phyloP scores from a whole-genome alignment of 2,329 filamentous ascomycete species.

The Phyllosticta citrichinensis region DNA sequence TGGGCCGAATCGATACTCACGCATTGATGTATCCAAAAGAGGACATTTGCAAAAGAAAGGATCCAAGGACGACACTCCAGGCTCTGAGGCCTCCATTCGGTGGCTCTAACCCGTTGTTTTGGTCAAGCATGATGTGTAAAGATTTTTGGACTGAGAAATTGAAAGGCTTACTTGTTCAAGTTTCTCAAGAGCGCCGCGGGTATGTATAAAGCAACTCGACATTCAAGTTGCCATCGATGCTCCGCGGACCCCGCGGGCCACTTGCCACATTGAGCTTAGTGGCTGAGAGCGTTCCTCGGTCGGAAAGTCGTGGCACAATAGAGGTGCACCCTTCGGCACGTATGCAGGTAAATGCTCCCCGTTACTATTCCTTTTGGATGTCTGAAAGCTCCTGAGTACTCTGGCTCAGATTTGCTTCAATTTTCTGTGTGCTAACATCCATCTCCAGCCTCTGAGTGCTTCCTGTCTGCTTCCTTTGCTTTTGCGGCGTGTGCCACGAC shows the following conservation, averaged over 20 bases:
- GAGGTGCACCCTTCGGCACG: no score
- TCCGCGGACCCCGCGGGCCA: background rate
- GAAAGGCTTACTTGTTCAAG: background rate
- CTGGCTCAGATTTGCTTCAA: no score
- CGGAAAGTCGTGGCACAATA: no score
- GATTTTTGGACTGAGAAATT: background rate
- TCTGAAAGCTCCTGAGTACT: no score
- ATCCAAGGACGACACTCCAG: conserved; percentile 6
- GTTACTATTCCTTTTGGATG: no score
- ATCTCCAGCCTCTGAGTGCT: no score
- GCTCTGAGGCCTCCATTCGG: conserved; percentile 8
- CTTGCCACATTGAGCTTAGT: no score
- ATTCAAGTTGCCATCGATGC: background rate
- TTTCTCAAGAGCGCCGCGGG: background rate
- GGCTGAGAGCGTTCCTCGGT: no score
- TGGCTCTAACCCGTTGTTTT: conserved; percentile 1
- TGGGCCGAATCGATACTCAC: conserved; percentile 1
- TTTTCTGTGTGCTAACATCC: no score
- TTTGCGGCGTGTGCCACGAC: background rate
- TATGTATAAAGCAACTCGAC: background rate
- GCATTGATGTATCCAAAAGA: conserved; percentile 12
- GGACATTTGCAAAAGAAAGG: conserved; percentile 9
- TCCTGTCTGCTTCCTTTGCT: no score
- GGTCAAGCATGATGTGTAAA: background rate
- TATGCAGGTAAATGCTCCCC: no score